Base-by-base conservation (phyloP, 2,329 filamentous ascomycete species). In the Hypoxylon sp. region DNA sequence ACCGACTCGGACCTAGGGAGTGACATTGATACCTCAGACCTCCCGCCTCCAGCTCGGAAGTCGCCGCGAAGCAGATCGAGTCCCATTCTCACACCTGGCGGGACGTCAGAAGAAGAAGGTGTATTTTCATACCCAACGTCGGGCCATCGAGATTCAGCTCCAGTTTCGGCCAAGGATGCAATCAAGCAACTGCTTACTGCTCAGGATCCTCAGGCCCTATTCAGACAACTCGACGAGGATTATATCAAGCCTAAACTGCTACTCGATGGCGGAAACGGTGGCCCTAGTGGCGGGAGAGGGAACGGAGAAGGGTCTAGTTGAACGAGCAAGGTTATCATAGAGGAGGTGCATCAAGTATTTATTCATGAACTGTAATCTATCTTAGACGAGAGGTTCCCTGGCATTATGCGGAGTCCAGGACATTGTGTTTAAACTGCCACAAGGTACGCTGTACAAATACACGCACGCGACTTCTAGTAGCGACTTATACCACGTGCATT, bases 241-340 rank as follows among this genome's bases (percentile, higher is more conserved):
- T 98, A 94, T 79, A 94, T 98, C 80, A 98, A 98, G 84, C 95
- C 95, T 17, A 93, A 91, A 77, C 82, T 98, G 61, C 80, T 98
- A 71, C 86, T 98, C 19, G 94, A 98, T 80, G 92, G 91, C 50
- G 85, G 85, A 24, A 75, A 76, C 42, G 73, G 73, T 6, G 71
- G 72, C 3, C 52, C 70, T 11, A 62, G 66, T 39, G 56, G 72
- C 24, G 72, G 75, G 10, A 70, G 72, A 54, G 73, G 73, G n/a
- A 72, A 79, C 50, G 75, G 71, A 8, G 75, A 77, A 44, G 75
- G 75, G 56, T 68, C 71, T n/a, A 67, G 50, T 17, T 74, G 54
- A 67, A 53, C 37, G 21, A 56, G 17, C 42, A 61, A 50, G 52
- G 50, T 27, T 2, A 47, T 48, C 21, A 21, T 66, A 63, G 47